phyloP scores from a whole-genome alignment of 2,329 filamentous ascomycete species.

The Fusarium sp. region DNA sequence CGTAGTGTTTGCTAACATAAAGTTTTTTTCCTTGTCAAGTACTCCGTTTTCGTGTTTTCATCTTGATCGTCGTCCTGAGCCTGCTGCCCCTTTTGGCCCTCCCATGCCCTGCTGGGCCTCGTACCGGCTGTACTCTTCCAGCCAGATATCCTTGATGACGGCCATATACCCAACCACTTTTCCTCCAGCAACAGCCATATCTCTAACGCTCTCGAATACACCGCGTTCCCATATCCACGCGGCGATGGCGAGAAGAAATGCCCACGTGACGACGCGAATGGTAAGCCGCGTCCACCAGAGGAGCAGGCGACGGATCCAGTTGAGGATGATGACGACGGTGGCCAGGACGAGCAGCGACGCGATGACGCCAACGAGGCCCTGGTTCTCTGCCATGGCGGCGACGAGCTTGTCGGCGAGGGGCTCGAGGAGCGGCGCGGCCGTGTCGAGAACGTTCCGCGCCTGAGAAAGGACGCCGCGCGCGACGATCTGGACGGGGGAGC shows the following conservation, averaged over 20 bases:
- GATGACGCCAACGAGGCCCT: slow-evolving; percentile 52
- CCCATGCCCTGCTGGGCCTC: slow-evolving; percentile 62
- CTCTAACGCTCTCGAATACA: slow-evolving; percentile 74
- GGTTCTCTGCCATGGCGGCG: slow-evolving; percentile 54
- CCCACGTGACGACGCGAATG: slow-evolving; percentile 76
- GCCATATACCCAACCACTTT: slow-evolving; percentile 64
- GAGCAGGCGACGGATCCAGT: slow-evolving; percentile 80
- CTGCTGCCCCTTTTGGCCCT: slow-evolving; percentile 32
- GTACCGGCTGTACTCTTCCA: slow-evolving; percentile 71
- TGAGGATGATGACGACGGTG: slow-evolving; percentile 76
- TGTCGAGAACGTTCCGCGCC: slow-evolving; percentile 48
- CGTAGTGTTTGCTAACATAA: slow-evolving; percentile 8
- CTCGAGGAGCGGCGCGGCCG: slow-evolving; percentile 59
- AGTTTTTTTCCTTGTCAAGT: neutral
- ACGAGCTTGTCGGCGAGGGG: slow-evolving; percentile 60
- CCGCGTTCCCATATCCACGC: slow-evolving; percentile 77
- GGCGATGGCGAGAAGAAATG: slow-evolving; percentile 66
- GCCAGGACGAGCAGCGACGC: slow-evolving; percentile 58
- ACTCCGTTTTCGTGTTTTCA: slow-evolving; percentile 22
- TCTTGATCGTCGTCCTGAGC: slow-evolving; percentile 38
- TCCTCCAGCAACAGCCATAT: slow-evolving; percentile 64
- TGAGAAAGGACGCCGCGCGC: slow-evolving; percentile 54
- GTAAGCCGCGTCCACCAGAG: slow-evolving; percentile 83
- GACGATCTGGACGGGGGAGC: slow-evolving; percentile 62
- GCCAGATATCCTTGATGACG: slow-evolving; percentile 69